Evolutionary conservation across 192 early-diverging fungal species (phyloP).

Genomic region (Piromyces finnis): DNA sequence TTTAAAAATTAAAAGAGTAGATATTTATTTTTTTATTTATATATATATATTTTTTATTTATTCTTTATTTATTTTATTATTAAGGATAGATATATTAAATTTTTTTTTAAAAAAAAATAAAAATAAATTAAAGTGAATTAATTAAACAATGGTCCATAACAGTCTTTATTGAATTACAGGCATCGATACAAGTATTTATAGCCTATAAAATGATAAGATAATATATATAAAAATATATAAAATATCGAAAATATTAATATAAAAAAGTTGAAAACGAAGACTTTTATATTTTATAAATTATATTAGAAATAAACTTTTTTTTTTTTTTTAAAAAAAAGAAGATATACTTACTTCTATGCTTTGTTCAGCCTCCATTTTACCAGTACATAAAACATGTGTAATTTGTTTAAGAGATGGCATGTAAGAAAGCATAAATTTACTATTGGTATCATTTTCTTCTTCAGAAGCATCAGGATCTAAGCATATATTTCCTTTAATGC

Average conservation of each 20-base stretch:
- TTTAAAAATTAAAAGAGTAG: too few relatives aligned
- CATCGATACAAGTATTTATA: not conserved
- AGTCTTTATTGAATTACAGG: not conserved
- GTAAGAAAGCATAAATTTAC: constrained; percentile 45
- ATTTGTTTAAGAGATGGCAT: constrained; percentile 68
- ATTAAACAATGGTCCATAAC: not conserved
- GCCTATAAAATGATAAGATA: too few relatives aligned
- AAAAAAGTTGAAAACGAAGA: too few relatives aligned
- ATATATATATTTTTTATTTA: too few relatives aligned
- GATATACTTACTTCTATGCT: constrained; percentile 25
- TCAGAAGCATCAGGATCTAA: constrained; percentile 25
- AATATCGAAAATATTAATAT: too few relatives aligned
- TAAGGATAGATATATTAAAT: not conserved
- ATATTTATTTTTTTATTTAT: too few relatives aligned
- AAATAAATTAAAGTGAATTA: not conserved
- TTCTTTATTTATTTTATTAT: too few relatives aligned
- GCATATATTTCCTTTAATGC: constrained; percentile 7
- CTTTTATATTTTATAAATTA: too few relatives aligned
- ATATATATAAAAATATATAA: too few relatives aligned
- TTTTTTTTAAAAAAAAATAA: too few relatives aligned
- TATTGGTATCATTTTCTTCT: constrained; percentile 40
- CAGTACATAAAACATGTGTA: constrained; percentile 57
- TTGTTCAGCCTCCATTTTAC: constrained; percentile 25
- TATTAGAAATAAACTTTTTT: too few relatives aligned
- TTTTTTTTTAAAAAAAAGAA: too few relatives aligned